Evolutionary conservation across 1,284 basidiomycete species (phyloP).

Genomic region (Pyrrhoderma noxium): DNA sequence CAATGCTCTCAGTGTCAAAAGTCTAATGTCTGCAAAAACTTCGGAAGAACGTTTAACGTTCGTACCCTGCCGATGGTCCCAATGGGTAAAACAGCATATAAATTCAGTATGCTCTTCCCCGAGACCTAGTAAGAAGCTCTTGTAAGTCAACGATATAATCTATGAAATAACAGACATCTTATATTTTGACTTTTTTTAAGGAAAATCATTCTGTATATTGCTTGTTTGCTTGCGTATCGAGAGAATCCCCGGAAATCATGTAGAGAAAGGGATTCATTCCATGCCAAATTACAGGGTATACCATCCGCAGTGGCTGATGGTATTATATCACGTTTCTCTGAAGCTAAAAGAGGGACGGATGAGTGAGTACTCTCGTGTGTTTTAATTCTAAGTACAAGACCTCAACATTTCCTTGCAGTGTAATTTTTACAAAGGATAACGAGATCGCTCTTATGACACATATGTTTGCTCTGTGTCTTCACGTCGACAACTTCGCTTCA

Average conservation of each 20-base stretch:
- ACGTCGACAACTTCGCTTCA: slow-evolving; percentile 67
- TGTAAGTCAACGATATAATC: slow-evolving; percentile 36
- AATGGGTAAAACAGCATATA: slow-evolving; percentile 64
- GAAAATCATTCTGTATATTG: slow-evolving; percentile 73
- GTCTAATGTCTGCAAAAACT: slow-evolving; percentile 45
- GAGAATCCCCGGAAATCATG: slow-evolving; percentile 34
- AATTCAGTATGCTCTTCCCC: slow-evolving; percentile 34
- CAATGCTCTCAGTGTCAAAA: slow-evolving; percentile 50
- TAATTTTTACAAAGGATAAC: slow-evolving; percentile 61
- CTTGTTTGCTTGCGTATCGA: slow-evolving; percentile 67
- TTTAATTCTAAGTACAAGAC: not conserved
- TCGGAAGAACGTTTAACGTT: slow-evolving; percentile 44
- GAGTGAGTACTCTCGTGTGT: slow-evolving; percentile 36
- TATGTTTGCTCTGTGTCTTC: slow-evolving; percentile 74
- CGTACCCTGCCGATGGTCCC: slow-evolving; percentile 56
- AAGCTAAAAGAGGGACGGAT: slow-evolving; percentile 54
- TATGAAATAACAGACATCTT: slow-evolving; percentile 4
- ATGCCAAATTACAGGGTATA: slow-evolving; percentile 49
- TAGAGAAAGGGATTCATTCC: slow-evolving; percentile 43
- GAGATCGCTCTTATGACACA: slow-evolving; percentile 69
- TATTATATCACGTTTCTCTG: slow-evolving; percentile 74
- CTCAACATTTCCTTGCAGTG: slow-evolving; percentile 33
- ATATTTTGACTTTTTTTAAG: slow-evolving; percentile 31
- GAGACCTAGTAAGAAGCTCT: slow-evolving; percentile 45
- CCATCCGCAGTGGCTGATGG: slow-evolving; percentile 67